These are phyloP conservation scores for Pichia kluyveri DNA, from an alignment of 805 yeast species.

Conservation along the genomic window DNA sequence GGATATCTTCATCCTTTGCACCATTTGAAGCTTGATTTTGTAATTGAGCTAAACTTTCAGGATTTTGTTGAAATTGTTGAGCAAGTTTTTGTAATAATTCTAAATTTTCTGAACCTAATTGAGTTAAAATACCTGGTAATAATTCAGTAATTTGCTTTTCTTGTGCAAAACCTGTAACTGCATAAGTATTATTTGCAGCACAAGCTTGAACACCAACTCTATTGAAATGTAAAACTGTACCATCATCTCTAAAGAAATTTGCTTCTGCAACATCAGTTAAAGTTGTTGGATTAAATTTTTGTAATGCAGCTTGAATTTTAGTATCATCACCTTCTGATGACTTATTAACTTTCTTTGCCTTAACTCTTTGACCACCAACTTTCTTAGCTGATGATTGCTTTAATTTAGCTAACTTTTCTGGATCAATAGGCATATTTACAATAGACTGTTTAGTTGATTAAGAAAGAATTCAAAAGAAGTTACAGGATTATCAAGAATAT, in stretches of 20 bases:
- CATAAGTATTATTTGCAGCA: slow-evolving; percentile 82
- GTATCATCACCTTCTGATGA: slow-evolving; percentile 77
- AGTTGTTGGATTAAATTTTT: slow-evolving; percentile 82
- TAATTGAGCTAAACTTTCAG: slow-evolving; percentile 29
- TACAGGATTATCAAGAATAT: too few species aligned
- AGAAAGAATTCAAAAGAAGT: too few species aligned
- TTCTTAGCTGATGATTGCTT: slow-evolving; percentile 80
- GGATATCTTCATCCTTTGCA: slow-evolving; percentile 53
- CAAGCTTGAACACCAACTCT: slow-evolving; percentile 95
- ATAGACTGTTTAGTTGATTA: too few species aligned
- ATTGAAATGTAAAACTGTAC: slow-evolving; percentile 91
- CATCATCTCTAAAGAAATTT: slow-evolving; percentile 95
- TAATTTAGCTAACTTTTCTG: slow-evolving; percentile 87
- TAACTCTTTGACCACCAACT: slow-evolving; percentile 82
- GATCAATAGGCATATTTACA: slow-evolving; percentile 69
- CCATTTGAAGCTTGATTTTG: slow-evolving; percentile 27
- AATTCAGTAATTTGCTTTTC: slow-evolving; percentile 87
- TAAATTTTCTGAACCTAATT: slow-evolving; percentile 92
- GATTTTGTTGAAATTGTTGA: slow-evolving; percentile 62
- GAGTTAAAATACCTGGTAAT: slow-evolving; percentile 90
- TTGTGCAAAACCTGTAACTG: slow-evolving; percentile 91
- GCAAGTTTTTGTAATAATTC: slow-evolving; percentile 85
- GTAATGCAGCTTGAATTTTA: slow-evolving; percentile 81
- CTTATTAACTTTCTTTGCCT: slow-evolving; percentile 68
- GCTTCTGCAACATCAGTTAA: slow-evolving; percentile 92